Evolutionary conservation across 2,329 filamentous ascomycete species (phyloP).

Genomic region (Fusarium neocosmosporiellum): DNA sequence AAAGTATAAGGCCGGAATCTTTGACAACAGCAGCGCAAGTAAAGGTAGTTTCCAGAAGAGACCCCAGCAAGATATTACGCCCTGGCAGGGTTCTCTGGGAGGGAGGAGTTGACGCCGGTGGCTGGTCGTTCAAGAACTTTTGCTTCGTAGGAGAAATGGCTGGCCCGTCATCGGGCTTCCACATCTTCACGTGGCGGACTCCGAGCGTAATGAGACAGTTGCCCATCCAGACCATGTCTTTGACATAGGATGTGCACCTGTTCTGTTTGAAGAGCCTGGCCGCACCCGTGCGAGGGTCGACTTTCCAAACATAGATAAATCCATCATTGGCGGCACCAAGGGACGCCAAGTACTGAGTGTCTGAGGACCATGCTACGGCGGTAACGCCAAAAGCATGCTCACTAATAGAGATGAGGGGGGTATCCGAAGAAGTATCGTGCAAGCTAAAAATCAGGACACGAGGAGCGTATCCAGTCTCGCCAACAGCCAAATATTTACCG

Average conservation of each 20-base stretch:
- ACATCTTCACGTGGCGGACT: conserved; percentile 91
- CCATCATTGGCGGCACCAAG: conserved; percentile 92
- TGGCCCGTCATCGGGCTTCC: conserved; percentile 80
- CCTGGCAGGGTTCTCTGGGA: conserved; percentile 77
- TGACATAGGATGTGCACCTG: conserved; percentile 89
- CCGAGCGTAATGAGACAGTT: conserved; percentile 86
- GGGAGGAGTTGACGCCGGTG: conserved; percentile 44
- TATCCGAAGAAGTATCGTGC: conserved; percentile 81
- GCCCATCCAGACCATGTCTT: conserved; percentile 91
- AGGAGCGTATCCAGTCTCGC: conserved; percentile 94
- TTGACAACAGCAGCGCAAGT: conserved; percentile 78
- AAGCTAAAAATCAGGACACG: conserved; percentile 91
- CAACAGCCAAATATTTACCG: conserved; percentile 88
- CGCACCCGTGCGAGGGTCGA: conserved; percentile 84
- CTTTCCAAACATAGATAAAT: conserved; percentile 90
- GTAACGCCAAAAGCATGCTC: conserved; percentile 93
- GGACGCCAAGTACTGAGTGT: conserved; percentile 88
- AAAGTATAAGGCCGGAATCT: conserved; percentile 80
- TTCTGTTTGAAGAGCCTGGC: conserved; percentile 86
- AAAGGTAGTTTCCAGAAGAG: conserved; percentile 85
- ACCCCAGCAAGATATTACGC: conserved; percentile 86
- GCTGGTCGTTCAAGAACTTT: conserved; percentile 61
- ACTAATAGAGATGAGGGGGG: conserved; percentile 83
- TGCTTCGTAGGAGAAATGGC: conserved; percentile 72
- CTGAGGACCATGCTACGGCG: conserved; percentile 88